Base-by-base conservation (phyloP, 352 stramenopile genomes). In the Globisporangium polare region DNA sequence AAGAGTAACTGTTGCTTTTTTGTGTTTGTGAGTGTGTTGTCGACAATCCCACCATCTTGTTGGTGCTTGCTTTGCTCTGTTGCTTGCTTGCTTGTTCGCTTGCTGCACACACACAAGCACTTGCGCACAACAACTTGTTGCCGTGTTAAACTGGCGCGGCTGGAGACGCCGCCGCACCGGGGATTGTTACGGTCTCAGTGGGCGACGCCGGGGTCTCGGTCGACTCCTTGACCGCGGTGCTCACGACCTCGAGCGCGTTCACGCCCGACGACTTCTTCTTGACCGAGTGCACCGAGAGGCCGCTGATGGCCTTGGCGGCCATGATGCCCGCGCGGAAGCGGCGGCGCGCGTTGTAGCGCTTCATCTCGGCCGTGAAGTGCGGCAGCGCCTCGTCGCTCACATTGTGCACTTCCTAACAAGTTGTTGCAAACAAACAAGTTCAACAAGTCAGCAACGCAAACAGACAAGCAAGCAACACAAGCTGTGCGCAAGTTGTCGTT, bases 331-430 rank as follows among this genome's bases (percentile, higher is more conserved):
- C 74, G 55, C 82, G 78, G 77, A 95, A 91, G 53, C 87, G 78
- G 39, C 86, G 79, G 39, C 85, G 75, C 10, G 86, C 84, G 56
- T 96, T 94, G 78, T 92, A 90, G 62, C 85, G 80, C 67, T 92
- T 96, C 75, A 98, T 91, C 58, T 98, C 81, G 35, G 86, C 74
- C 53, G 93, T 87, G 69, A 98, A 97, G 39, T 88, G 87, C 64
- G 85, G 86, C 73, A 98, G 55, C 17, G 51, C 69, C 47, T 97
- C 74, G 50, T 86, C 83, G 22, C 75, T 90, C 46, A 90, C 79
- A 35, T 80, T 77, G 63, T 82, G 74, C 33, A 90, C 77, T 51
- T 92, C 74, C 74, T 83, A 60, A 7, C 29, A 33, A 33, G 29
- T 39, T 9, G 12, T 22, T 29, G 31, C 31, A 45, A 37, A 50